Evolutionary conservation across 495 filamentous ascomycete species (phyloP), one percentile per base, ranked within the genome.

Genomic region (Aspergillus ostianus): DNA sequence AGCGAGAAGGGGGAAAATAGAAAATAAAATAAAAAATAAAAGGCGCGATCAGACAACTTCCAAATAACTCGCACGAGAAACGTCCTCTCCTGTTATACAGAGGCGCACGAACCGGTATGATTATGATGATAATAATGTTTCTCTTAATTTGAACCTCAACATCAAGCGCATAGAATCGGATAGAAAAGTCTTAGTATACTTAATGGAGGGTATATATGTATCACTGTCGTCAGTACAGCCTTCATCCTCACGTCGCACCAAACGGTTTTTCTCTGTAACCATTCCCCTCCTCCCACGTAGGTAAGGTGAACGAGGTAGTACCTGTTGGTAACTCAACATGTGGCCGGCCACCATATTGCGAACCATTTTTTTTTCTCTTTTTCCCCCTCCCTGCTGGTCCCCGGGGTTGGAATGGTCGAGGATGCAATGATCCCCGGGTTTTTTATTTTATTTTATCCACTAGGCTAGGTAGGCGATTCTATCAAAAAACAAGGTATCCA

Each of bases 341-440:
- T 41, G 36, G 36, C 36, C 36, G 36, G 36, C 36, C 36, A 15
- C 36, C 36, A 41, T 41, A 12, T 17, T 41, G 36, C 10, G 36
- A 41, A 17, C 36, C 36, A 32, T 3, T 12, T 12, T 7, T 32
- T 32, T 5, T 13, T 41, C 15, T 8, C 36, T 41, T 13, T 13
- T 15, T 41, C 10, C 5, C 15, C 36, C 10, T 17, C 15, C 36
- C 29, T 41, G 36, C 36, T 41, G 36, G 36, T 41, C 36, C 29
- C 29, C 29, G 51, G 45, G 44, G 50, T 54, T 48, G 29, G 51
- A 49, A 47, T 55, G 58, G 51, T 26, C 20, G 51, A 29, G 44
- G 50, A 54, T 15, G 44, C 44, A 54, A 54, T 18, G 45, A 57
- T 20, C 47, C 56, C 30, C 47, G 30, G 20, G 46, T 51, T 53